Percentiles rank a stretch among this genome's conserved stretches.
Evolutionary conservation across 2,329 filamentous ascomycete species (phyloP).

Genomic region (Pestalotiopsis sp.): DNA sequence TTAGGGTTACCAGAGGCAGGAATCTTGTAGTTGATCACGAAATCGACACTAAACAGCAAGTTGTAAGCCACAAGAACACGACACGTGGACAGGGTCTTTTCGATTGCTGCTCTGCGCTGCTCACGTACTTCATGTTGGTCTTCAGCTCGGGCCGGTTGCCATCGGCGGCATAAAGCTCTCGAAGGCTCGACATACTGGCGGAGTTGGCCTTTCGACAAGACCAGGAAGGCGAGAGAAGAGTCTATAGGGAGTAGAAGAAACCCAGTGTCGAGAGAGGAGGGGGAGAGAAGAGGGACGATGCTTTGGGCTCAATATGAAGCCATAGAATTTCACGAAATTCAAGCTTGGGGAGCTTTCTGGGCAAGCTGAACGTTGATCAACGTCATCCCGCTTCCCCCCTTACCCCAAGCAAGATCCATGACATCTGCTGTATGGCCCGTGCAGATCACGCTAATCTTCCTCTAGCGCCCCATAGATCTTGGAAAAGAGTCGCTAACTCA

Average conservation of each 20-base stretch:
- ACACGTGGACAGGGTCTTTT: background rate
- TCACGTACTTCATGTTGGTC: slow-evolving; percentile 25
- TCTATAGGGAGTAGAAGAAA: background rate
- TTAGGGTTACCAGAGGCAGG: slow-evolving; percentile 60
- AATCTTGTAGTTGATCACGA: slow-evolving; percentile 81
- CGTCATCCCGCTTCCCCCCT: slow-evolving; percentile 10
- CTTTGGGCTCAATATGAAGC: slow-evolving; percentile 8
- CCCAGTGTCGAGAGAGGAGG: background rate
- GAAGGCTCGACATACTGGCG: slow-evolving; percentile 27
- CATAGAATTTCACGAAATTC: slow-evolving; percentile 4
- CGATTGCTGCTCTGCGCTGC: background rate
- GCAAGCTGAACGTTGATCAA: slow-evolving; percentile 11
- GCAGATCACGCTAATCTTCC: background rate
- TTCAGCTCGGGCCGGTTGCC: slow-evolving; percentile 27
- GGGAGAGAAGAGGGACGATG: background rate
- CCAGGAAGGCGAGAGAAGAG: background rate
- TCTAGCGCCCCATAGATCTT: background rate
- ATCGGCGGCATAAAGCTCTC: slow-evolving; percentile 26
- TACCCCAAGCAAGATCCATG: slow-evolving; percentile 1
- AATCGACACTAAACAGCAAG: slow-evolving; percentile 68
- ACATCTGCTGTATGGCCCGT: slow-evolving; percentile 8
- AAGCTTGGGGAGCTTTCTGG: slow-evolving; percentile 9
- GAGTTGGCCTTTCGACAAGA: background rate
- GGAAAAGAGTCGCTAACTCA: slow-evolving; percentile 1
- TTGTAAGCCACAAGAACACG: slow-evolving; percentile 10